Evolutionary conservation across 768 basidiomycete genomes (phyloP), one percentile per base, ranked within the genome.

Genomic region (Boletellus emodensis): DNA sequence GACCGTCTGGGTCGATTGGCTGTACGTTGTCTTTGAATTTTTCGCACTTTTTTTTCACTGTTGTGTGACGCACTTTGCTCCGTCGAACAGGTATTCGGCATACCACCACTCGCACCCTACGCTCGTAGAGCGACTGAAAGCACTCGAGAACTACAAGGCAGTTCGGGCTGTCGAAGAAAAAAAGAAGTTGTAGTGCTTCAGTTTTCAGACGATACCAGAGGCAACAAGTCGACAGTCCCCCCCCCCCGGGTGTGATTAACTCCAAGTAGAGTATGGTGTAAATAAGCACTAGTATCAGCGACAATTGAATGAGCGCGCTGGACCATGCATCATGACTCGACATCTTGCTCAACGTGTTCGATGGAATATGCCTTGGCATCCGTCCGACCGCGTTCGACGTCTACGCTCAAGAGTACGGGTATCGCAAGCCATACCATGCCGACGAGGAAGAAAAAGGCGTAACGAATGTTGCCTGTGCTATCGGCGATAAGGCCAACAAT

Each of bases 31-130:
- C 12, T n/a, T 33, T 45, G 45, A n/a, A n/a, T n/a, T 24, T 6
- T 24, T 26, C 3, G 3, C 6, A 8, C 3, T 20, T 22, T 42
- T 30, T 28, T 12, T 11, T 42, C 30, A 7, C 7, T 0, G 28
- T 46, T 30, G 3, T 5, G 10, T 37, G 9, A 26, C 35, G 35
- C 18, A 6, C 17, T 30, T 15, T n/a, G 37, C 54, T 1, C 2
- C 12, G 7, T 8, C 4, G 8, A 4, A 30, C 30, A 89, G 87
- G 51, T 96, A 95, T 72, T 96, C 93, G 44, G 90, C 90, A 18
- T 96, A 92, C 60, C 92, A 96, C 67, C 92, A 97, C 69, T 94
- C 90, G 41, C 95, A 99, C 69, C 95, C 95, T 5, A 96, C 93
- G 3, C 68, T 99, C 56, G 87, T 89, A 34, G 94, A 99, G 72